Percentiles rank a stretch among this genome's conserved stretches.
These are phyloP conservation scores for Chaetoceros muelleri DNA, from an alignment of 108 stramenopile genomes.

Conservation along the genomic window DNA sequence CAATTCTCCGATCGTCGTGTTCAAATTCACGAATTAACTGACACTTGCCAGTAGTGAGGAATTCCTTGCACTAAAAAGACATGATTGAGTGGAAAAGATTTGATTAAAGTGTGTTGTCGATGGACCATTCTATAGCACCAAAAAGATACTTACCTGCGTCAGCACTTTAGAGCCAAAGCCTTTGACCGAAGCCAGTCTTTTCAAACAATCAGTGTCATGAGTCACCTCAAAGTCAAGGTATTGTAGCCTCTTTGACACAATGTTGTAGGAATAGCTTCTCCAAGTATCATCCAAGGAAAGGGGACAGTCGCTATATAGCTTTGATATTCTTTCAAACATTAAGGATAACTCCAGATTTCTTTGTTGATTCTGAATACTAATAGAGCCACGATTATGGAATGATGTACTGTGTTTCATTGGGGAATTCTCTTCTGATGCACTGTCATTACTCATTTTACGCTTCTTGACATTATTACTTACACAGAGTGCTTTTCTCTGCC, in stretches of 20 bases:
- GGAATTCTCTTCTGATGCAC: too few relatives aligned
- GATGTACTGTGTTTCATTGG: too few relatives aligned
- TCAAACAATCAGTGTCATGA: conserved; percentile 9
- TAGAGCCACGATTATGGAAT: too few relatives aligned
- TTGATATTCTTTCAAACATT: conserved; percentile 16
- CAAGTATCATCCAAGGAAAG: conserved; percentile 17
- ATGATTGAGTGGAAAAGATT: conserved; percentile 7
- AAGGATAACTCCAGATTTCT: conserved; percentile 6
- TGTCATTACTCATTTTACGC: too few relatives aligned
- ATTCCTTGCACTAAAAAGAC: conserved; percentile 9
- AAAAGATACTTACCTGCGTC: background rate
- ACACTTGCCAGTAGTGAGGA: background rate
- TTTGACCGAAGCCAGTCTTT: conserved; percentile 7
- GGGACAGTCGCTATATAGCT: conserved; percentile 16
- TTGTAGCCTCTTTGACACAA: conserved; percentile 25
- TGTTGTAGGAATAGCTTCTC: conserved; percentile 25
- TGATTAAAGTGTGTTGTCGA: conserved; percentile 17
- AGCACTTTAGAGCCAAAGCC: conserved; percentile 24
- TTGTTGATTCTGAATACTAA: too few relatives aligned
- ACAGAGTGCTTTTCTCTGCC: too few relatives aligned
- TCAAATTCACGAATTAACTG: background rate
- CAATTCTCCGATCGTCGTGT: conserved; percentile 21
- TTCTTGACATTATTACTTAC: too few relatives aligned
- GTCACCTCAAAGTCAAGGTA: conserved; percentile 38
- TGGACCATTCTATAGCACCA: conserved; percentile 13